A percentile compares a stretch with the other conserved stretches of the same genome.
Conservation (phyloP, 495 filamentous ascomycete genomes). For the Parachaetomium inaequale region DNA sequence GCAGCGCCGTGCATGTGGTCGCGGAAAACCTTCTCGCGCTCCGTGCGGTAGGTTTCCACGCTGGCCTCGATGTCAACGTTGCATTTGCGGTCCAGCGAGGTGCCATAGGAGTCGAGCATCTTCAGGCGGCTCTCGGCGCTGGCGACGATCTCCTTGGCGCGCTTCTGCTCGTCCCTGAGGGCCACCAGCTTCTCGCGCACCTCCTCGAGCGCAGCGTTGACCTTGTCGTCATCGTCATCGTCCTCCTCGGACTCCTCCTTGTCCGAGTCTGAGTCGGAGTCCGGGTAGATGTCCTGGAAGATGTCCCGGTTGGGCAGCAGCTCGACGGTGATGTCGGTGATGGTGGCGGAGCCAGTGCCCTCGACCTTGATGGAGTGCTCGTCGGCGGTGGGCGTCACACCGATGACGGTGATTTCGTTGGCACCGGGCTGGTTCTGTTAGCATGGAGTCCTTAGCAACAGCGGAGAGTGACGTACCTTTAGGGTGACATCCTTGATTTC, state of each 20-base stretch:
- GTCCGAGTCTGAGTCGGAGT: slow-evolving; percentile 43
- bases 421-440: slow-evolving; percentile 47
- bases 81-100: slow-evolving; percentile 33
- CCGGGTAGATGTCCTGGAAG: slow-evolving; percentile 55
- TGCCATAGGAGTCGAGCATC: slow-evolving; percentile 46
- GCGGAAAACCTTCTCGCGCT: slow-evolving; percentile 47
- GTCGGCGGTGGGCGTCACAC: slow-evolving; percentile 61
- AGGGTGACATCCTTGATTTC: slow-evolving; percentile 59
- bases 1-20: slow-evolving; percentile 36
- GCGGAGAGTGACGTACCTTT: slow-evolving; percentile 39
- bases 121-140: slow-evolving; percentile 40
- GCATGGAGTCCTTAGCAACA: background rate
- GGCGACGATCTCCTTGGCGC: slow-evolving; percentile 32
- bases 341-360: slow-evolving; percentile 58
- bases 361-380: slow-evolving; percentile 68
- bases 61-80: slow-evolving; percentile 30
- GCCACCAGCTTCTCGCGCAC: slow-evolving; percentile 28
- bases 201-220: slow-evolving; percentile 26
- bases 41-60: slow-evolving; percentile 45
- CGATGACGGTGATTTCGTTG: slow-evolving; percentile 63
- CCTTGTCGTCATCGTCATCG: slow-evolving; percentile 28
- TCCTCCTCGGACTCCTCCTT: slow-evolving; percentile 34
- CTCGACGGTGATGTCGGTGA: slow-evolving; percentile 64
- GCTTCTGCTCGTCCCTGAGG: slow-evolving; percentile 28
- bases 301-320: slow-evolving; percentile 56